Evolutionary conservation across 106 monocot species (phyloP).

Genomic region (Alisma plantagoaquatica): DNA sequence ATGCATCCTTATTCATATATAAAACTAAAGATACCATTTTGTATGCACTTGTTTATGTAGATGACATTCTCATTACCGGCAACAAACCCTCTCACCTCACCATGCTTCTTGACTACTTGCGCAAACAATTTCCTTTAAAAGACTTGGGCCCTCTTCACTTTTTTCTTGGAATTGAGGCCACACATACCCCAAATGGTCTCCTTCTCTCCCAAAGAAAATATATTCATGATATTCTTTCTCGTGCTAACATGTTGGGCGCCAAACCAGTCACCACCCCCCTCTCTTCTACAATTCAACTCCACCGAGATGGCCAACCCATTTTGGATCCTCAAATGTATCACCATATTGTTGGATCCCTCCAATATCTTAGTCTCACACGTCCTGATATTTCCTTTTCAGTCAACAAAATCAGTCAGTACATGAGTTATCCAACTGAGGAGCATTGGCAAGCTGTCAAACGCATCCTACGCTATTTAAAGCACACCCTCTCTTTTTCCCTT

Average conservation of each 20-base stretch:
- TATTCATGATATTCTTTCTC: neutral
- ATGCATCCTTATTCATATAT: constrained; percentile 1
- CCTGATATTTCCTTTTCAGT: constrained; percentile 2
- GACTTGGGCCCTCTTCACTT: constrained; percentile 1
- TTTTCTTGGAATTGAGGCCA: neutral
- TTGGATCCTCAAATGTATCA: neutral
- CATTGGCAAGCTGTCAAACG: neutral
- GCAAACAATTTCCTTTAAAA: neutral
- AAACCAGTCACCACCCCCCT: neutral
- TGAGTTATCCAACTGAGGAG: neutral
- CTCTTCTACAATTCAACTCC: neutral
- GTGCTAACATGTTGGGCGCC: neutral
- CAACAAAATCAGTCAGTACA: neutral
- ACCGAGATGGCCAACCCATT: neutral
- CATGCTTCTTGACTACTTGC: neutral
- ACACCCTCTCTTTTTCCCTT: neutral
- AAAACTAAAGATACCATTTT: too few species aligned
- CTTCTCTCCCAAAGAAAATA: neutral
- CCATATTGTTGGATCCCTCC: neutral
- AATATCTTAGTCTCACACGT: neutral
- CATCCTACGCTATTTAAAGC: neutral
- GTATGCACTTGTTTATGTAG: neutral
- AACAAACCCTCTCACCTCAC: neutral
- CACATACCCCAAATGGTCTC: neutral
- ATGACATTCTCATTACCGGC: neutral